These are phyloP conservation scores for Ceratocystis lukuohia DNA, from an alignment of 2,329 filamentous ascomycete species.

Conservation along the genomic window DNA sequence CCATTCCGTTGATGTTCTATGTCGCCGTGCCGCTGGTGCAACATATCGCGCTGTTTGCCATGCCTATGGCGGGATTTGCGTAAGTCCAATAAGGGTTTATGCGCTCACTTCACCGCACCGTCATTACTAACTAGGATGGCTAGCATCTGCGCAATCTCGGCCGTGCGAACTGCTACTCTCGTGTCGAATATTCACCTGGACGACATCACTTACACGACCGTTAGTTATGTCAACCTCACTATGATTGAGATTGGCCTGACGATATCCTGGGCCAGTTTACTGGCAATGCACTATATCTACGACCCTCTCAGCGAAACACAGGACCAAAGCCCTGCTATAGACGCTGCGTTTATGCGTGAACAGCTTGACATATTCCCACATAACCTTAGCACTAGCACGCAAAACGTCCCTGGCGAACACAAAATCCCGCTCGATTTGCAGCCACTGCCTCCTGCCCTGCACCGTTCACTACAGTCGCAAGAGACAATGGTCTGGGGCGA, in stretches of 20 bases:
- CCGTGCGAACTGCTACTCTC: conserved; percentile 22
- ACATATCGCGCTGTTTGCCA: conserved; percentile 22
- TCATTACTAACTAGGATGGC: not conserved
- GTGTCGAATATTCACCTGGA: conserved; percentile 13
- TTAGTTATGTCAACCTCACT: conserved; percentile 18
- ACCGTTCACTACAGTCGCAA: conserved; percentile 6
- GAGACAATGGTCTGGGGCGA: conserved; percentile 14
- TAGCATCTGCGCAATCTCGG: conserved; percentile 29
- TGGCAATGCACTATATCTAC: conserved; percentile 16
- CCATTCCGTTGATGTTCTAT: conserved; percentile 24
- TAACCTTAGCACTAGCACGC: not conserved
- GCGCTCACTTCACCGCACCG: not conserved
- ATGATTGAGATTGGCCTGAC: conserved; percentile 17
- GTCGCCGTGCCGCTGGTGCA: conserved; percentile 23
- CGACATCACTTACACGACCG: conserved; percentile 15
- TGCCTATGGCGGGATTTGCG: conserved; percentile 24
- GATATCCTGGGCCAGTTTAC: conserved; percentile 10
- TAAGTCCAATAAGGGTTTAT: conserved; percentile 16
- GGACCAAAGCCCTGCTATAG: conserved; percentile 7
- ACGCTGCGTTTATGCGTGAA: not conserved
- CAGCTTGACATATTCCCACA: conserved; percentile 14
- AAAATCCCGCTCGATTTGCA: not conserved
- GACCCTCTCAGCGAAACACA: conserved; percentile 16
- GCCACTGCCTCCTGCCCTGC: conserved; percentile 23
- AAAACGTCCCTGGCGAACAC: not conserved